These are phyloP conservation scores for Mycosphaerella arachidis DNA, from an alignment of 2,329 filamentous ascomycete genomes.

Conservation along the genomic window DNA sequence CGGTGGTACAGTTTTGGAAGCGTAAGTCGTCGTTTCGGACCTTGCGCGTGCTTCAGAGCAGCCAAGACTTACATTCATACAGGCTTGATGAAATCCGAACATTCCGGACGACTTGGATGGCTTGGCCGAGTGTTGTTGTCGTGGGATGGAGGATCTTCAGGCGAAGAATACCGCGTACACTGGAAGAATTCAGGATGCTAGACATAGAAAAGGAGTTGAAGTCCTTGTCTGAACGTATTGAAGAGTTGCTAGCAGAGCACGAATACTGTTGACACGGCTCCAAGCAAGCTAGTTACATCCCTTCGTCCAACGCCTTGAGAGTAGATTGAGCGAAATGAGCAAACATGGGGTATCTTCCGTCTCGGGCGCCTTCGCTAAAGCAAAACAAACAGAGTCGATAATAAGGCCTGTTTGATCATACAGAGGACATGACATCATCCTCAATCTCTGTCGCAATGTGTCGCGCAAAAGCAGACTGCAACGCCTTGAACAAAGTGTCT, in stretches of 20 bases:
- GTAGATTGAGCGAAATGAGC: not conserved
- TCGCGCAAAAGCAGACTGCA: conserved; percentile 12
- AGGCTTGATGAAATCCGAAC: not conserved
- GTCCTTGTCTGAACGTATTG: too few relatives aligned
- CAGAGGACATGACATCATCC: conserved; percentile 10
- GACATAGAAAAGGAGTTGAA: too few relatives aligned
- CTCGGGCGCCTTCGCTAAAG: conserved; percentile 5
- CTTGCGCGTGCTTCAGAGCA: too few relatives aligned
- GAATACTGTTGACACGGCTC: too few relatives aligned
- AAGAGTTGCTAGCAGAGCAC: too few relatives aligned
- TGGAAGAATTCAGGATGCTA: too few relatives aligned
- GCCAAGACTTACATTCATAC: too few relatives aligned
- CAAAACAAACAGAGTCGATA: not conserved
- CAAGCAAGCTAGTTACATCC: not conserved
- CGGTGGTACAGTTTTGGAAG: too few relatives aligned
- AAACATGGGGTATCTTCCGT: conserved; percentile 2
- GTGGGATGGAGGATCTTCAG: not conserved
- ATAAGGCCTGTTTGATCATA: not conserved
- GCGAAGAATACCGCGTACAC: too few relatives aligned
- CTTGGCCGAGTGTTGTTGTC: not conserved
- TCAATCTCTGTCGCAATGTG: conserved; percentile 5
- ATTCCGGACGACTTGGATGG: not conserved
- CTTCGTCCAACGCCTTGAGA: not conserved
- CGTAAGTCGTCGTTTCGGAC: not conserved
- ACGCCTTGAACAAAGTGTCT: conserved; percentile 6